Base-by-base conservation (phyloP, 306 rosid species). In the Sicyos baderoa region DNA sequence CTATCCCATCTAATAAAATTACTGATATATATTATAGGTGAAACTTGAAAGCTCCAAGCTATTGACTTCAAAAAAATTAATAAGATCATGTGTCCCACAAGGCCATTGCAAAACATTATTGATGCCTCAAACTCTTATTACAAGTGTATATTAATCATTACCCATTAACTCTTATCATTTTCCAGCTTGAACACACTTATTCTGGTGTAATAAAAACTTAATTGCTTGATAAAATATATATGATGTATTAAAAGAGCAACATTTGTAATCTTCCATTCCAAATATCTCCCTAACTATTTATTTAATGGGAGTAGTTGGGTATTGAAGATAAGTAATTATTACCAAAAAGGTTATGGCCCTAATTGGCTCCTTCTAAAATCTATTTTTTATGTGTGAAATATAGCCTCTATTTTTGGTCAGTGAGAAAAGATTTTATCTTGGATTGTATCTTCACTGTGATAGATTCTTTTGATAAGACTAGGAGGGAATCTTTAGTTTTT, bases 81-180 rank as follows among this genome's bases (percentile, higher is more conserved):
- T 21, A 45, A 47, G 17, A 45, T 22, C 21, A 66, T 47, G 42
- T 66, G 71, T 23, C 71, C 71, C 71, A 66, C 71, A 66, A 47
- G 55, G 14, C 1, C 15, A 29, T 15, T 42, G 71, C 47, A 66
- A 66, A 47, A 65, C 54, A 62, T 58, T 27, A 66, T 66, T 47
- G 54, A 66, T 66, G 22, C 54, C 55, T 54, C 42, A 66, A 66
- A 66, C 15, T 66, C 71, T 66, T 42, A 66, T 25, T 47, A 47
- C 42, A 66, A 47, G 22, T 22, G 22, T 29, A 29, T 13, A 47
- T 66, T 55, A 66, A 66, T 66, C 71, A 66, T 66, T 47, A 47
- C 71, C 55, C 71, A 47, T 66, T 47, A 66, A 66, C 71, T 22
- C 55, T 21, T 45, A 14, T 2, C 35, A 21, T 66, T 66, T 66